phyloP scores from a whole-genome alignment of 225 moss, liverwort and hornwort species.

The Physcomitrellopsis africana region DNA sequence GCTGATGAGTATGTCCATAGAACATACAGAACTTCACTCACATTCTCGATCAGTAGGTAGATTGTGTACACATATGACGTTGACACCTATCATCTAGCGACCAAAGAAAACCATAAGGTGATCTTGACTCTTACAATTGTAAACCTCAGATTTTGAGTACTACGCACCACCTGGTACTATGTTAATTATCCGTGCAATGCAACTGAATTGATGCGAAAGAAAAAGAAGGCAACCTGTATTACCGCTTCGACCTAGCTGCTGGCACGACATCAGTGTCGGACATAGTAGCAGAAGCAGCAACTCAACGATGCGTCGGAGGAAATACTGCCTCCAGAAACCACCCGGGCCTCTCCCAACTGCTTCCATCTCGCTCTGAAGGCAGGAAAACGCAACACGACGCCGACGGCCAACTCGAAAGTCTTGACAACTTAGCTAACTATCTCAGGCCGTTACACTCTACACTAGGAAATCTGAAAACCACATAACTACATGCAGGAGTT shows the following conservation, averaged over 20 bases:
- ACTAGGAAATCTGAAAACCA: not conserved
- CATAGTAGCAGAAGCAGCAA: slow-evolving; percentile 12
- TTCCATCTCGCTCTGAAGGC: slow-evolving; percentile 20
- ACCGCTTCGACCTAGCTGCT: not conserved
- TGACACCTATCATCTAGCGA: no score
- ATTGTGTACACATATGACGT: no score
- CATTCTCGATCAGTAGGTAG: no score
- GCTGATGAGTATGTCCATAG: no score
- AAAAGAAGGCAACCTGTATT: slow-evolving; percentile 31
- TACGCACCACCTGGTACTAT: not conserved
- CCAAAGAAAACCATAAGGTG: no score
- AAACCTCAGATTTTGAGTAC: not conserved
- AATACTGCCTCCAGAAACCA: not conserved
- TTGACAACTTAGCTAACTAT: not conserved
- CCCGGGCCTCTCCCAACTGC: not conserved
- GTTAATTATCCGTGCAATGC: not conserved
- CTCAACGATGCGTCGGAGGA: slow-evolving; percentile 13
- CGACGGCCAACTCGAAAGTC: not conserved
- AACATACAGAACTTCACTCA: no score
- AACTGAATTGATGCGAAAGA: not conserved
- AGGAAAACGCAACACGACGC: not conserved
- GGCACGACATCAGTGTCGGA: slow-evolving; percentile 11
- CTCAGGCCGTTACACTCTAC: not conserved
- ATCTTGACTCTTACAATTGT: no score
- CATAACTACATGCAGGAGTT: not conserved